Base-by-base conservation (phyloP, 164 flowering plant species). In the Umbellularia californica region DNA sequence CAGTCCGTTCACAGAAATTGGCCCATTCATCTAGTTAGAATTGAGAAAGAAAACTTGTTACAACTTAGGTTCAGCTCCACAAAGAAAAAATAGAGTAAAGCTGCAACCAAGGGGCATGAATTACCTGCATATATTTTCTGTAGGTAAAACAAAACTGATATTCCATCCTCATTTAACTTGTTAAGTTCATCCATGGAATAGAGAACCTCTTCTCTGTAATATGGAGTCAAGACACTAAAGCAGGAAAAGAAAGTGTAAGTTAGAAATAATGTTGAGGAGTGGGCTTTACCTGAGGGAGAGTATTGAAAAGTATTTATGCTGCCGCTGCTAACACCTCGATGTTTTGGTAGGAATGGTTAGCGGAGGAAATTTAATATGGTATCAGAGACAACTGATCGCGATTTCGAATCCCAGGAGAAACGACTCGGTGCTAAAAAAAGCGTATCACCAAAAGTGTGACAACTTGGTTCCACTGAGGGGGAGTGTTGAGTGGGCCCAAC, bases 161-260 rank as follows among this genome's bases (percentile, higher is more conserved):
- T 92, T 58, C 99, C 99, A 87, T 96, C 98, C 79, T 96, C 99
- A 82, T 96, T 96, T 87, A 91, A 94, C 83, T 81, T 79, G 69
- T 88, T 74, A 47, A 96, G 90, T 76, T 94, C 98, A 0, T 90
- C 97, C 75, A 80, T 86, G 3, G 98, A 88, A 81, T 90, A 96
- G 50, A 92, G 92, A 77, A 96, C 97, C 24, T 91, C 91, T 84
- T 96, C 99, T 67, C 84, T 94, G 86, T 84, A 93, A 76, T 94
- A 96, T 65, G 99, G 99, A 78, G 98, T 95, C 88, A 95, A 84
- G 78, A 95, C 97, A 85, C 99, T 75, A 72, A 65, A 55, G 1
- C 58, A 69, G 3, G 68, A 41, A 41, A 41, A 41, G 10, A 9
- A 41, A 41, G 47, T 41, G 47, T 41, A 41, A 41, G 47, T 41